Evolutionary conservation across 106 monocot species (phyloP).

Genomic region (Cymbidium sinense): DNA sequence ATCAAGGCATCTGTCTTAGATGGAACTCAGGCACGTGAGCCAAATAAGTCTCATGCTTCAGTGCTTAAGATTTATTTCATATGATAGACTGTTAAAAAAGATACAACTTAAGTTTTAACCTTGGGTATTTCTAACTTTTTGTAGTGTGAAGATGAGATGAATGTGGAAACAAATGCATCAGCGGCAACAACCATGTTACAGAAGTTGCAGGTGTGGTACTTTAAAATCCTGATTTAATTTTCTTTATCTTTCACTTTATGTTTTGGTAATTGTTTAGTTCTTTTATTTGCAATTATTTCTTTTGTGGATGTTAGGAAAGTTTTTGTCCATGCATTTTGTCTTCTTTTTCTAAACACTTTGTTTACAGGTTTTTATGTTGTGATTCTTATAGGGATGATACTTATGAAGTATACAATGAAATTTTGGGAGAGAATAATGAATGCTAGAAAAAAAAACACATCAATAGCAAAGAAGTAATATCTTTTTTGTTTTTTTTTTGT

Average conservation of each 20-base stretch:
- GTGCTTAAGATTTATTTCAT: neutral
- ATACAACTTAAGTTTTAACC: neutral
- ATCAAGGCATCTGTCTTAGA: slow-evolving; percentile 83
- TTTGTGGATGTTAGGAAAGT: too few species aligned
- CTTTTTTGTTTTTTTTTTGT: too few species aligned
- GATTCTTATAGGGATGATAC: too few species aligned
- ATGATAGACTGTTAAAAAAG: neutral
- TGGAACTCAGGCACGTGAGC: slow-evolving; percentile 42
- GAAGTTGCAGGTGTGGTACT: slow-evolving; percentile 51
- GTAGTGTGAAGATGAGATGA: slow-evolving; percentile 57
- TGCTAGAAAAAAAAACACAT: too few species aligned
- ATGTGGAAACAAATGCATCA: slow-evolving; percentile 16
- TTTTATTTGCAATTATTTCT: too few species aligned
- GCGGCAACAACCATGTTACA: slow-evolving; percentile 44
- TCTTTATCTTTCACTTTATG: neutral
- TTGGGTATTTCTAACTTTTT: neutral
- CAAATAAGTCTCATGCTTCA: slow-evolving; percentile 5
- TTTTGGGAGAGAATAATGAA: too few species aligned
- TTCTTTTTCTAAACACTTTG: neutral
- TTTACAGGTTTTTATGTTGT: neutral
- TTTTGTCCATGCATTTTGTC: too few species aligned
- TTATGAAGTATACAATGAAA: too few species aligned
- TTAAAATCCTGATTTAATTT: slow-evolving; percentile 1
- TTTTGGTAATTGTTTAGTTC: neutral
- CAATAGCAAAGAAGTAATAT: too few species aligned